These are phyloP conservation scores for Musa itinerans DNA, from an alignment of 176 grass and related monocot species.

Conservation along the genomic window DNA sequence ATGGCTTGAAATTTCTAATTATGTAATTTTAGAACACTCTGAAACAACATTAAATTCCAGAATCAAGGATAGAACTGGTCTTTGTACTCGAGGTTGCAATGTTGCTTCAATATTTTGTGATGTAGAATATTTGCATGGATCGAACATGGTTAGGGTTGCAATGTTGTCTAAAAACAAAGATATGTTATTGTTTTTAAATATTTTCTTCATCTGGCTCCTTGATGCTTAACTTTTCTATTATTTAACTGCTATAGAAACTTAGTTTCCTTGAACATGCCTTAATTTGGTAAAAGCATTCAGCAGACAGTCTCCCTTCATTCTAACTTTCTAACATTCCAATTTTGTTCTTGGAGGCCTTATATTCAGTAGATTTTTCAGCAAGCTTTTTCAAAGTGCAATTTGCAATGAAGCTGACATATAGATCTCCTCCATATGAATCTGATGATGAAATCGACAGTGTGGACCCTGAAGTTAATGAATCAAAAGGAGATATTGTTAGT, in stretches of 20 bases:
- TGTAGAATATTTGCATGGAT: neutral
- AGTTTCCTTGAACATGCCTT: no score
- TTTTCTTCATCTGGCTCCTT: no score
- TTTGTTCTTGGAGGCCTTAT: constrained; percentile 67
- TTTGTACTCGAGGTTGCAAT: no score
- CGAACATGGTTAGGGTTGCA: neutral
- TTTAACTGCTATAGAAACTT: no score
- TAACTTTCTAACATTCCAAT: neutral
- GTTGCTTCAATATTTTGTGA: no score
- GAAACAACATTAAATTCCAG: no score
- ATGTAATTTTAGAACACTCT: no score
- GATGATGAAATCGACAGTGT: constrained; percentile 46
- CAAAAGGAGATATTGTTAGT: constrained; percentile 40
- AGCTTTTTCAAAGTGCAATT: constrained; percentile 69
- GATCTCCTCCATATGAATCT: constrained; percentile 71
- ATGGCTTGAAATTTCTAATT: neutral
- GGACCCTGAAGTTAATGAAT: constrained; percentile 41
- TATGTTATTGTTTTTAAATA: neutral
- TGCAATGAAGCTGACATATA: constrained; percentile 92
- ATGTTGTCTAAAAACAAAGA: neutral
- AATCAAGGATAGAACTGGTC: no score
- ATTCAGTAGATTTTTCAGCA: constrained; percentile 57
- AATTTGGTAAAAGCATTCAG: neutral
- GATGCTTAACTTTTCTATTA: no score
- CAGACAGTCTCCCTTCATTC: neutral